Base-by-base conservation (phyloP, 202 grass and related monocot species). In the Sporobolus alterniflorus region DNA sequence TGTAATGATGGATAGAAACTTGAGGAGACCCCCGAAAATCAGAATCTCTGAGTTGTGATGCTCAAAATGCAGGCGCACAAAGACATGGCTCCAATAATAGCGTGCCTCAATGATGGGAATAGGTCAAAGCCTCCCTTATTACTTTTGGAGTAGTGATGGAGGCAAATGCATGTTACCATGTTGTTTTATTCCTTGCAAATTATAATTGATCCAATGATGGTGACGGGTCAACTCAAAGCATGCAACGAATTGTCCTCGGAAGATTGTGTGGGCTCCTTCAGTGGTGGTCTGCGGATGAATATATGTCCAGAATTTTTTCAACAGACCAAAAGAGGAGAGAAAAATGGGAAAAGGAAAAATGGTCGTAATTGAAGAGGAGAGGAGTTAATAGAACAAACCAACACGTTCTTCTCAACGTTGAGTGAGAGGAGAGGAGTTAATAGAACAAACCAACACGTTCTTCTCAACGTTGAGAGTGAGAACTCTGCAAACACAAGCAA, bases 111-210 rank as follows among this genome's bases (percentile, higher is more conserved):
- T 69, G 62, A 74, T 74, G 52, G 51, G 10, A 33, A 74, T 40
- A 86, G 67, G 83, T 73, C 73, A 82, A 86, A 73, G 24, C 73
- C 39, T 39, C 8, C 4, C 1, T 39, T 39, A 57, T 73, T 69
- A 59, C 72, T 89, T 77, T 89, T 49, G 11, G 68, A 66, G 68
- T 73, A 86, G 83, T 82, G 88, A 8, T 82, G 88, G 78, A 74
- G 73, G 48, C 67, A 78, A 67, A 86, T 77, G 72, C 82, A 82
- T 89, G 82, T 85, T 82, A 89, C 77, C 41, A 31, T 29, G 49
- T 65, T 49, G 2, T 22, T 46, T 44, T 65, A 11, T 65, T 64
- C 41, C 60, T 44, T n/a, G 34, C 40, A 14, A 84, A 72, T 64
- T 73, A 29, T 57, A 65, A 39, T 67, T 21, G 71, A 31, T 5